Conservation (phyloP, 1,139 yeast species). For the Geotrichum siamense region DNA sequence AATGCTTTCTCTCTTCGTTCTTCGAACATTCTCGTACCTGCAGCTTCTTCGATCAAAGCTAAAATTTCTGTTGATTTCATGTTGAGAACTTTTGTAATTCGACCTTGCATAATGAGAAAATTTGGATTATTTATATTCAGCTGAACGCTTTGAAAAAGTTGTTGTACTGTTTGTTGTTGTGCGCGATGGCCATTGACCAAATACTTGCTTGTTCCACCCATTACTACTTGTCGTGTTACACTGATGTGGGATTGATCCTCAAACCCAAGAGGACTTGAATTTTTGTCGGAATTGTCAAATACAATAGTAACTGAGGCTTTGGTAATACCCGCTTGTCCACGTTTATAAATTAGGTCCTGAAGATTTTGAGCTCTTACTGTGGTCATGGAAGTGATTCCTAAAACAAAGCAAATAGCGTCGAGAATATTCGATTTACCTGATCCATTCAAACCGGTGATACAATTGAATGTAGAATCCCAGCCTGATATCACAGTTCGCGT, state of each 20-base stretch:
- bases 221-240: conserved; percentile 82
- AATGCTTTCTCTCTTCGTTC: conserved; percentile 89
- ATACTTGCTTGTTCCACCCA: conserved; percentile 91
- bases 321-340: conserved; percentile 98
- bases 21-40: conserved; percentile 94
- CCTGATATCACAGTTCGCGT: conserved; percentile 91
- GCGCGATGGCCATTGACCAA: conserved; percentile 94
- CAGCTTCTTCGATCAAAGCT: conserved; percentile 93
- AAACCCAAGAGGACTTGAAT: conserved; percentile 81
- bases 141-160: conserved; percentile 88
- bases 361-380: conserved; percentile 90
- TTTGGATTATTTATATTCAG: conserved; percentile 94
- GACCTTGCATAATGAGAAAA: conserved; percentile 97
- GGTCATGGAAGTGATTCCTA: conserved; percentile 90
- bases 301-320: conserved; percentile 96
- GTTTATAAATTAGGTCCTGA: conserved; percentile 89
- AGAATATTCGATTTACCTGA: conserved; percentile 93
- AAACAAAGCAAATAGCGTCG: conserved; percentile 96
- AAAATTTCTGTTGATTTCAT: conserved; percentile 91
- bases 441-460: conserved; percentile 96
- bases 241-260: conserved; percentile 74
- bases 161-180: conserved; percentile 87
- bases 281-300: conserved; percentile 73
- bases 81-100: conserved; percentile 91
- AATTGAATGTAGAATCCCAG: conserved; percentile 96